Evolutionary conservation across 176 grass and related monocot species (phyloP).

Genomic region (Olyra latifolia): DNA sequence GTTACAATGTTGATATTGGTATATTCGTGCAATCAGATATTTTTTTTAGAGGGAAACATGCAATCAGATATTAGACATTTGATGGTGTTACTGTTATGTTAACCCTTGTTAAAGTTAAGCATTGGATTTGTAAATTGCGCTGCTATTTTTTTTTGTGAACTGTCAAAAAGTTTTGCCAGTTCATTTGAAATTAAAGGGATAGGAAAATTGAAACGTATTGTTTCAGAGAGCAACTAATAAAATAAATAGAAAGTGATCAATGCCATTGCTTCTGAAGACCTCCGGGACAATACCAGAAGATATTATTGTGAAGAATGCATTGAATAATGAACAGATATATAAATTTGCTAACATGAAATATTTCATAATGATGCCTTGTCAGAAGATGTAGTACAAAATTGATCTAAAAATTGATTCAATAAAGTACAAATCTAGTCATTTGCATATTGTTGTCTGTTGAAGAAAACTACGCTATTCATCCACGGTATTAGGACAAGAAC

Average conservation of each 20-base stretch:
- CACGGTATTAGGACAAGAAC: constrained; percentile 1
- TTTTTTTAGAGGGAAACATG: too few relatives aligned
- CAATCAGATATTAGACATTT: neutral
- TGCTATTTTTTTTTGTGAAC: neutral
- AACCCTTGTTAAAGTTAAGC: neutral
- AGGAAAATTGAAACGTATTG: neutral
- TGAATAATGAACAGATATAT: neutral
- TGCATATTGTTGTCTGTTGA: constrained; percentile 9
- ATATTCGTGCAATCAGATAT: neutral
- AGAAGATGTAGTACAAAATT: neutral
- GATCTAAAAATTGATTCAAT: neutral
- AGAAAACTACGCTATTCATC: constrained; percentile 3
- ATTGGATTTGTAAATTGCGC: neutral
- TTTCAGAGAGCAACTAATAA: neutral
- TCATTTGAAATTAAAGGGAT: neutral
- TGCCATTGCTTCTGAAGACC: neutral
- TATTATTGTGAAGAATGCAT: neutral
- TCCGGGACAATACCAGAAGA: neutral
- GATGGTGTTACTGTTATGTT: constrained; percentile 1
- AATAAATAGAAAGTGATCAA: neutral
- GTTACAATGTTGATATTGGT: neutral
- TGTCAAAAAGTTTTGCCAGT: neutral
- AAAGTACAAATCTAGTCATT: neutral
- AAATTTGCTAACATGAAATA: neutral
- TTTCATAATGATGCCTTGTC: neutral